Evolutionary conservation across 208 protist genomes (phyloP).

Genomic region (Trypanosoma cruzi): DNA sequence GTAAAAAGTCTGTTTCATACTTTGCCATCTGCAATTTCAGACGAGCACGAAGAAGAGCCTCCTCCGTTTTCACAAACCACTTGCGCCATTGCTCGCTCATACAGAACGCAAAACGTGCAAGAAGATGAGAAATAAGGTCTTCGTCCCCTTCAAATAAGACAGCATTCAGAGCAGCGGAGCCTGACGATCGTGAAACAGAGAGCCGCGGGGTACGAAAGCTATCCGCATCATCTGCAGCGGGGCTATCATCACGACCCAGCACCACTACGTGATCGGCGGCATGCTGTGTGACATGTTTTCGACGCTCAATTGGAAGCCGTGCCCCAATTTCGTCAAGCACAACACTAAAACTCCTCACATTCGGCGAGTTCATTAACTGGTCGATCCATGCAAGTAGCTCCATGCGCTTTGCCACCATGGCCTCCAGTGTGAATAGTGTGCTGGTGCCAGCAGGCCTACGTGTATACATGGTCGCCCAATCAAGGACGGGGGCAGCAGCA

Average conservation of each 20-base stretch:
- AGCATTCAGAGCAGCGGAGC: conserved; percentile 16
- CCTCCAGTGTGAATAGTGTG: conserved; percentile 84
- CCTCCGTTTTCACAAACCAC: conserved; percentile 83
- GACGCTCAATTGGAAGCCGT: conserved; percentile 67
- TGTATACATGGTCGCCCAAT: conserved; percentile 84
- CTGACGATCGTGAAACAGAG: conserved; percentile 38
- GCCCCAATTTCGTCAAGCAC: conserved; percentile 71
- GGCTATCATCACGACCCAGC: conserved; percentile 26
- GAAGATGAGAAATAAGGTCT: conserved; percentile 78
- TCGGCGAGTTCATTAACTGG: conserved; percentile 68
- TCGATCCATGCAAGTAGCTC: conserved; percentile 89
- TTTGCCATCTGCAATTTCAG: conserved; percentile 74
- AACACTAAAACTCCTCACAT: conserved; percentile 49
- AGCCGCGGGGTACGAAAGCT: conserved; percentile 34
- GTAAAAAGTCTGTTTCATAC: conserved; percentile 62
- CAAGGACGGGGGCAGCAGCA: conserved; percentile 17
- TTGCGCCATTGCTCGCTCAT: conserved; percentile 91
- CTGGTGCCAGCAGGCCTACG: conserved; percentile 56
- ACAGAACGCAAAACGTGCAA: conserved; percentile 90
- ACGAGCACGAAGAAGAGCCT: conserved; percentile 79
- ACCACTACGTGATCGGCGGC: conserved; percentile 23
- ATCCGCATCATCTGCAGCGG: conserved; percentile 25
- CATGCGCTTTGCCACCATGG: conserved; percentile 87
- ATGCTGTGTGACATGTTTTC: conserved; percentile 23
- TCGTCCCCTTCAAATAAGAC: conserved; percentile 81